These are phyloP conservation scores for Cornus suecica DNA, from an alignment of 148 eudicot species.

Conservation along the genomic window DNA sequence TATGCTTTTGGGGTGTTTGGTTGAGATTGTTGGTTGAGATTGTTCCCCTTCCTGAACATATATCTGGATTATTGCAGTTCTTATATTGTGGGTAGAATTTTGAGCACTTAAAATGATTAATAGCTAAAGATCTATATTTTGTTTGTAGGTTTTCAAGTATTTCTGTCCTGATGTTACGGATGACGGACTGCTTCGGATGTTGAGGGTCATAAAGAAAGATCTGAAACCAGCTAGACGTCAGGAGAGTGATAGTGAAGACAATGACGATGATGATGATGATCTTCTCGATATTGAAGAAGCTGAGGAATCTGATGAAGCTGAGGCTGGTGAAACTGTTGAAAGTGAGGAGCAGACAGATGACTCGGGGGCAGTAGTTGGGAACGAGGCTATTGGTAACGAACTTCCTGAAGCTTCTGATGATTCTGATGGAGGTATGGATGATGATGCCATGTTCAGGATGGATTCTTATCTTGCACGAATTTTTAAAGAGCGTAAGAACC, in stretches of 20 bases:
- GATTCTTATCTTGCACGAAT: constrained; percentile 68
- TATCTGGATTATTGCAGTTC: background rate
- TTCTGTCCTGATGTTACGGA: constrained; percentile 70
- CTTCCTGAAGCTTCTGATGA: constrained; percentile 57
- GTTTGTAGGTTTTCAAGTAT: constrained; percentile 72
- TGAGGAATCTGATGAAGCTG: constrained; percentile 59
- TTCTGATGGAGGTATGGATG: constrained; percentile 90
- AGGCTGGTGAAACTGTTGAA: constrained; percentile 56
- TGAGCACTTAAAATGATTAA: background rate
- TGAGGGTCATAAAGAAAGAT: constrained; percentile 89
- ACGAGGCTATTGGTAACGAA: constrained; percentile 28
- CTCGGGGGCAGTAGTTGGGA: constrained; percentile 42
- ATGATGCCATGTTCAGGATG: constrained; percentile 98
- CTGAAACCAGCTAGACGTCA: constrained; percentile 86
- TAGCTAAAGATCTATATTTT: background rate
- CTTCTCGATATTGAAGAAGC: constrained; percentile 36
- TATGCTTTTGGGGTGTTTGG: too few relatives aligned
- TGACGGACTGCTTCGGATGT: constrained; percentile 80
- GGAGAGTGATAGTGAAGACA: constrained; percentile 51
- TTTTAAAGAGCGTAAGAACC: constrained; percentile 71
- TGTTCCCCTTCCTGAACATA: too few relatives aligned
- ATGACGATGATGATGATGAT: constrained; percentile 58
- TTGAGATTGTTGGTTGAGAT: background rate
- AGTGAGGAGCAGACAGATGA: constrained; percentile 46
- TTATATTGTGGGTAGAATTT: background rate